Percentiles rank a stretch among this genome's conserved stretches.
Evolutionary conservation across 495 filamentous ascomycete genomes (phyloP).

Genomic region (Paragyromitra xinjiangensis): DNA sequence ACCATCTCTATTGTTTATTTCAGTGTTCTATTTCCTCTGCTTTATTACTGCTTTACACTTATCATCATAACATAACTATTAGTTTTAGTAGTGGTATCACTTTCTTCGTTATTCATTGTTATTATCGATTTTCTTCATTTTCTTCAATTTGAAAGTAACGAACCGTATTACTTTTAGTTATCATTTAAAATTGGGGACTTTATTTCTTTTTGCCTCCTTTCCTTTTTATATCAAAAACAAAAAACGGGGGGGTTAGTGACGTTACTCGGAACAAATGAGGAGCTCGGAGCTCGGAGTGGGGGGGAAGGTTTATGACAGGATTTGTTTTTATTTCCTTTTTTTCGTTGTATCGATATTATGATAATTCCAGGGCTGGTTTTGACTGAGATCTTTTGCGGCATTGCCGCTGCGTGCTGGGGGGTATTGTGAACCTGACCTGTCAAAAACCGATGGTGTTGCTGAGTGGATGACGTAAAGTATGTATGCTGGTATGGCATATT

Average conservation of each 20-base stretch:
- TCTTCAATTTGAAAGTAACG: slow-evolving; percentile 23
- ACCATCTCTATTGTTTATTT: slow-evolving; percentile 37
- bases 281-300: slow-evolving; percentile 29
- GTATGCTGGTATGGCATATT: slow-evolving; percentile 7
- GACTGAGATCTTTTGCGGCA: slow-evolving; percentile 38
- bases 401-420: slow-evolving; percentile 26
- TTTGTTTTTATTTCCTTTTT: slow-evolving; percentile 18
- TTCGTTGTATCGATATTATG: slow-evolving; percentile 30
- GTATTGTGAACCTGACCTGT: slow-evolving; percentile 24
- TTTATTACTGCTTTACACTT: slow-evolving; percentile 39
- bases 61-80: slow-evolving; percentile 53
- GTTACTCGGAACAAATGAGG: slow-evolving; percentile 13
- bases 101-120: slow-evolving; percentile 43
- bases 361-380: slow-evolving; percentile 35
- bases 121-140: slow-evolving; percentile 24
- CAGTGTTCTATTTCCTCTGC: slow-evolving; percentile 23
- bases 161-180: slow-evolving; percentile 42
- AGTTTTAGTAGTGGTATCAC: slow-evolving; percentile 53
- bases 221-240: slow-evolving; percentile 38
- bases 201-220: slow-evolving; percentile 18
- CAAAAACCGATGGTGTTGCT: slow-evolving; percentile 43
- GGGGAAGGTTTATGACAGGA: not conserved
- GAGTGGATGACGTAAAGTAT: slow-evolving; percentile 53
- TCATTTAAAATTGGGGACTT: slow-evolving; percentile 36
- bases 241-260: slow-evolving; percentile 11